Evolutionary conservation across 2,329 filamentous ascomycete genomes (phyloP).

Genomic region (Phaeosphaeria sp.): DNA sequence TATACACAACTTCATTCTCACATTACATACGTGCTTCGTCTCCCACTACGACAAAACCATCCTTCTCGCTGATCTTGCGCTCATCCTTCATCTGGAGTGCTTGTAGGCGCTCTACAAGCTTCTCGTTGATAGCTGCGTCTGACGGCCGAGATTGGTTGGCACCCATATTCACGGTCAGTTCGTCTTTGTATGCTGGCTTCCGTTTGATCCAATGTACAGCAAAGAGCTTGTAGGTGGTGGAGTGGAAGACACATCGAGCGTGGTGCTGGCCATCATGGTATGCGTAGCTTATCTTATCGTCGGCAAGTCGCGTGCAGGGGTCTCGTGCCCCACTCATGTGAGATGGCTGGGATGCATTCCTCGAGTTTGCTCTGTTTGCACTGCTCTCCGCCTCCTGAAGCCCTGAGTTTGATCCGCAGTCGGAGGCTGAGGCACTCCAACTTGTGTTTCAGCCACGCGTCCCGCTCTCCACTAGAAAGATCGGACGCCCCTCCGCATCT

Average conservation of each 20-base stretch:
- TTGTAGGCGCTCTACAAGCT: conserved; percentile 51
- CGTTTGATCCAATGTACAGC: background rate
- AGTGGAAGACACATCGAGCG: conserved; percentile 2
- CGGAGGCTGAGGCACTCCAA: background rate
- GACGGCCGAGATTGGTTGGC: conserved; percentile 42
- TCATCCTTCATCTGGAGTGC: conserved; percentile 56
- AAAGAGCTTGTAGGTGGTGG: conserved; percentile 2
- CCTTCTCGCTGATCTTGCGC: conserved; percentile 52
- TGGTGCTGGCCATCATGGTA: conserved; percentile 19
- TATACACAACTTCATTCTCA: background rate
- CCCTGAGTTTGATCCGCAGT: background rate
- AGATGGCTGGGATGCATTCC: background rate
- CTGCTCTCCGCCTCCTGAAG: background rate
- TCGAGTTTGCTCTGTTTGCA: conserved; percentile 1
- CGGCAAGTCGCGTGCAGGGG: conserved; percentile 19
- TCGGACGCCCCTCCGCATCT: conserved; percentile 4
- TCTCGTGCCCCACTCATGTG: conserved; percentile 18
- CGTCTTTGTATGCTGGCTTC: background rate
- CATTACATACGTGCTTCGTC: conserved; percentile 49
- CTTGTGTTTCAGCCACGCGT: conserved; percentile 5
- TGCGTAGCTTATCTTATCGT: conserved; percentile 25
- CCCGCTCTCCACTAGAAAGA: background rate
- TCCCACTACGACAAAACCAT: conserved; percentile 62
- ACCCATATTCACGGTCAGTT: conserved; percentile 35
- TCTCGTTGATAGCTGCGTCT: conserved; percentile 46